These are phyloP conservation scores for Colletotrichum tabaci DNA, from an alignment of 2,329 filamentous ascomycete species.

Conservation along the genomic window DNA sequence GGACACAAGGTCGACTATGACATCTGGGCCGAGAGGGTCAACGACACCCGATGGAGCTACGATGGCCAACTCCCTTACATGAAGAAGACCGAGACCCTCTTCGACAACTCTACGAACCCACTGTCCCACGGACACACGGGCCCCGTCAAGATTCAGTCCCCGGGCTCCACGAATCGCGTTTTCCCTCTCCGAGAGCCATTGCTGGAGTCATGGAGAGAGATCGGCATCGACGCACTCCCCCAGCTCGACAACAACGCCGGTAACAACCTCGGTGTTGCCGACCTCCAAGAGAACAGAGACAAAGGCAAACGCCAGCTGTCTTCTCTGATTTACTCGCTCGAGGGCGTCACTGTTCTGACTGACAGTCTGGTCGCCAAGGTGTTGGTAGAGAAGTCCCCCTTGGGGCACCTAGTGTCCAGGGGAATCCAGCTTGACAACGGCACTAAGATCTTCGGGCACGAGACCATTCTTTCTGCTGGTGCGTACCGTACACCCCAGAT, in stretches of 20 bases:
- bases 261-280: constrained; percentile 52
- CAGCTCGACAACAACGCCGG: constrained; percentile 48
- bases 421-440: constrained; percentile 51
- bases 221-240: constrained; percentile 50
- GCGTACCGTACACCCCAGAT: constrained; percentile 67
- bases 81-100: constrained; percentile 53
- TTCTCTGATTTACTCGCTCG: constrained; percentile 45
- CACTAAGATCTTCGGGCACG: constrained; percentile 45
- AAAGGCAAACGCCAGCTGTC: constrained; percentile 47
- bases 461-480: constrained; percentile 61
- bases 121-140: constrained; percentile 57
- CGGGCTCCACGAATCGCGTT: constrained; percentile 45
- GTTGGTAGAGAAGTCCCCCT: constrained; percentile 13
- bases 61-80: constrained; percentile 63
- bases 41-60: constrained; percentile 61
- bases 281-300: constrained; percentile 48
- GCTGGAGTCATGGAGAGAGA: constrained; percentile 56
- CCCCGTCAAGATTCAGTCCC: constrained; percentile 50
- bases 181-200: constrained; percentile 57
- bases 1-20: constrained; percentile 62
- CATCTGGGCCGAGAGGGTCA: constrained; percentile 54
- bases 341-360: constrained; percentile 46
- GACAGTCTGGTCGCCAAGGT: constrained; percentile 46
- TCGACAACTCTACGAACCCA: constrained; percentile 47
- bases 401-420: constrained; percentile 38